A percentile compares a stretch with the other conserved stretches of the same genome.
These are phyloP conservation scores for Phytophthora ramorum DNA, from an alignment of 352 stramenopile species.

Conservation along the genomic window DNA sequence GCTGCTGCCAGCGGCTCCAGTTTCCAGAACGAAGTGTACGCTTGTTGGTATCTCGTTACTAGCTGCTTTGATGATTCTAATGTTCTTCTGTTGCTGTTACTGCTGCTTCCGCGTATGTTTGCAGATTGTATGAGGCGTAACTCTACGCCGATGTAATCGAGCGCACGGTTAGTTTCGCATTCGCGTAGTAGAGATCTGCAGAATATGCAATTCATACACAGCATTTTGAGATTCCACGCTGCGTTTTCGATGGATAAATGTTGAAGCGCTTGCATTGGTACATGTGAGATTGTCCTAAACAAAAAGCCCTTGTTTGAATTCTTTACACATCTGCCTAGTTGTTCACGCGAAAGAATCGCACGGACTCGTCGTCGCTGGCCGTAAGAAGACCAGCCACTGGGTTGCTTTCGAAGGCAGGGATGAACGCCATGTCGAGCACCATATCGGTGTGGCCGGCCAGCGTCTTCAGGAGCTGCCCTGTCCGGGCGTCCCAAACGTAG, in stretches of 20 bases:
- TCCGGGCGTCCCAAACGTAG: conserved; percentile 93
- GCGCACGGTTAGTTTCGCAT: conserved; percentile 51
- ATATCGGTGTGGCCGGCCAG: conserved; percentile 92
- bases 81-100: conserved; percentile 13
- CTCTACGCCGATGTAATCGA: conserved; percentile 67
- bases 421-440: conserved; percentile 91
- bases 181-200: conserved; percentile 53
- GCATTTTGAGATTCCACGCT: conserved; percentile 34
- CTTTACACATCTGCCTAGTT: conserved; percentile 42
- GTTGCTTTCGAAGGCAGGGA: conserved; percentile 50
- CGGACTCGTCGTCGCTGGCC: conserved; percentile 81
- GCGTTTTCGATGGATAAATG: neutral
- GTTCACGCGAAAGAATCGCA: conserved; percentile 74
- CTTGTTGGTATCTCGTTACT: conserved; percentile 12
- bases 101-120: conserved; percentile 10
- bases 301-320: conserved; percentile 13
- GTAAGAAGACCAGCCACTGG: conserved; percentile 72
- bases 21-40: conserved; percentile 93
- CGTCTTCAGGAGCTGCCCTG: conserved; percentile 73
- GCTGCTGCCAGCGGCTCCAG: conserved; percentile 88
- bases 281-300: conserved; percentile 5
- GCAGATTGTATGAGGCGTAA: conserved; percentile 89
- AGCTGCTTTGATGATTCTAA: conserved; percentile 11
- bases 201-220: conserved; percentile 47
- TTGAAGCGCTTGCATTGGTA: conserved; percentile 2